Base-by-base conservation (phyloP, 441 rosid species). In the Eutrema salsugineum region DNA sequence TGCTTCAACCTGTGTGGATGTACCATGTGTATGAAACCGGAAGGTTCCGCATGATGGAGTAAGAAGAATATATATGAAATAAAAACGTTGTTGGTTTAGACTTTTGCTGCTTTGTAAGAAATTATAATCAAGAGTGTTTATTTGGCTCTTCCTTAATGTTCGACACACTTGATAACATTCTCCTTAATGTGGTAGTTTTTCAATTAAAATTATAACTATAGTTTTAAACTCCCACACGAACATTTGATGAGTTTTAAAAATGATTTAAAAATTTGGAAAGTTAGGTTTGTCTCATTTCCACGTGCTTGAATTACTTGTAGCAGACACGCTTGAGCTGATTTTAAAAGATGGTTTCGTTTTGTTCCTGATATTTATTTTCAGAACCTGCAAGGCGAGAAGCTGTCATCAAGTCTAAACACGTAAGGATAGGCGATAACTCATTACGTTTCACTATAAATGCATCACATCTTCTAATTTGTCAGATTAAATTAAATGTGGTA, bases 1-100 rank as follows among this genome's bases (percentile, higher is more conserved):
- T 93, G 87, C 97, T 95, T 40, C 87, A 88, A 70, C 97, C 97
- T 70, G 80, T 93, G 69, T 95, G 98, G 99, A 71, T 84, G 78
- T 86, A 91, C 73, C 97, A 93, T 82, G 80, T 86, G 62, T 86
- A 85, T 79, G 97, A 91, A 85, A 88, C 93, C 2, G 88, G 84
- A 53, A 91, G 88, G 80, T 86, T 89, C 66, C 77, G 87, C 2
- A 82, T 70, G 76, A 79, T 77, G 84, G 89, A 89, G 72, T 87
- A 76, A 58, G 72, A 50, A 8, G 51, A 62, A 53, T 58, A 71
- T 57, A 20, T 46, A 22, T 8, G 58, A 40, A 16, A 16, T 3
- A 9, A 40, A n/a, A 49, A n/a, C n/a, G n/a, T n/a, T 59, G 40
- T 70, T 28, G 30, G 42, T 39, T 20, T 22, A 8, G 15, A 19